Evolutionary conservation across 2,329 filamentous ascomycete species (phyloP), one percentile per base, ranked within the genome.

Genomic region (Colletotrichum chrysophilum): DNA sequence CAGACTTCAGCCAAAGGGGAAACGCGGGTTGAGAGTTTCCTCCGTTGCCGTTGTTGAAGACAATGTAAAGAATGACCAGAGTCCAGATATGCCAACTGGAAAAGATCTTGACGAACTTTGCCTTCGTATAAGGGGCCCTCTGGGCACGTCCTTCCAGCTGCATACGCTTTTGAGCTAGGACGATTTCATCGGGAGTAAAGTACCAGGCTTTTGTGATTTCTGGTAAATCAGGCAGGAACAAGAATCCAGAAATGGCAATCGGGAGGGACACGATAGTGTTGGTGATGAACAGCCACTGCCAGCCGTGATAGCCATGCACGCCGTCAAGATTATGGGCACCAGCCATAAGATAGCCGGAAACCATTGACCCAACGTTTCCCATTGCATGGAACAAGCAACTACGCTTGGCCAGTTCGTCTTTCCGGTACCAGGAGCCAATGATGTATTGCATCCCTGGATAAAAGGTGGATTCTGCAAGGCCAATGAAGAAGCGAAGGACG

Each of bases 31-130:
- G 78, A 28, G 83, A 84, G 3, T 78, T 79, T 0, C 83, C 84
- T 4, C 88, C 85, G 0, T 89, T 82, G 1, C 89, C 78, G 1
- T 89, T 90, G 55, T 92, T 91, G 68, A 86, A 86, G 8, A 85
- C 80, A 26, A 84, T 80, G 65, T 86, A 85, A 7, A 86, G 79
- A 2, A 83, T 77, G 1, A 83, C 82, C n/a, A 85, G 78, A 7
- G 80, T 79, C 77, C 82, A 86, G 4, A 86, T 81, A 66, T 85
- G 84, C 84, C 84, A 86, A 7, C 89, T 90, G 0, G 86, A 86
- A 72, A 93, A 89, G 21, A 94, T 93, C 78, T 88, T 90, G 81
- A 87, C 87, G 61, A 93, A 80, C 82, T 92, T 93, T 83, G 80
- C 78, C 68, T 81, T 80, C 0, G 84, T 87, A 73, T 83, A 87